Base-by-base conservation (phyloP, 2,329 filamentous ascomycete genomes). In the Fusarium nurragi region DNA sequence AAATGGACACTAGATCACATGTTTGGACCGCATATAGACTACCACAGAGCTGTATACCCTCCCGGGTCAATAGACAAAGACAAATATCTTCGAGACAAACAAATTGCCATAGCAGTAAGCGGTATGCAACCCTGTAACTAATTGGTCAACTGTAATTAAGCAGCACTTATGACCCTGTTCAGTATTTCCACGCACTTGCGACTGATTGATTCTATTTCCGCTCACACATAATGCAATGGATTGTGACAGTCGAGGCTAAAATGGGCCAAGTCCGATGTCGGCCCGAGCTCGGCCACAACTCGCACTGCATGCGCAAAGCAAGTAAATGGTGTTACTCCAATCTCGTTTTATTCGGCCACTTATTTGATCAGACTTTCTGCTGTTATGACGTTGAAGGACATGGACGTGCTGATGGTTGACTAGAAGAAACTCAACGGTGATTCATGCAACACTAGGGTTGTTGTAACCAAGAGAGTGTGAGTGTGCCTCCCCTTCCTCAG, bases 211-310 rank as follows among this genome's bases (percentile, higher is more conserved):
- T 26, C 25, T 26, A 26, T 5, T n/a, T 18, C 7, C 32, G 3
- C n/a, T 34, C 32, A 34, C 32, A n/a, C 4, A 34, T 34, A 16
- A 5, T 18, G 16, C 10, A 18, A 10, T n/a, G 10, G 9, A 10
- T n/a, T 8, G 16, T 34, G n/a, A 34, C 16, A 11, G 8, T 16
- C 7, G 6, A 16, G 37, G 37, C 9, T 13, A 39, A 28, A n/a
- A 34, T 8, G 3, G 4, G 12, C 4, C 2, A 34, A 21, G 39
- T 59, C 55, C 55, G 55, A 59, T 59, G 38, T 50, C 55, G 55
- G 55, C 13, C 55, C 55, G 55, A 52, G 11, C 54, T 59, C 55
- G 55, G 55, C 54, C 5, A 19, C 22, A 51, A 19, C 13, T 8
- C 1, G 16, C 7, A 5, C 7, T 13, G 5, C n/a, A 25, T 26